phyloP scores from a whole-genome alignment of 2,329 filamentous ascomycete genomes.

The Talaromyces verruculosus region DNA sequence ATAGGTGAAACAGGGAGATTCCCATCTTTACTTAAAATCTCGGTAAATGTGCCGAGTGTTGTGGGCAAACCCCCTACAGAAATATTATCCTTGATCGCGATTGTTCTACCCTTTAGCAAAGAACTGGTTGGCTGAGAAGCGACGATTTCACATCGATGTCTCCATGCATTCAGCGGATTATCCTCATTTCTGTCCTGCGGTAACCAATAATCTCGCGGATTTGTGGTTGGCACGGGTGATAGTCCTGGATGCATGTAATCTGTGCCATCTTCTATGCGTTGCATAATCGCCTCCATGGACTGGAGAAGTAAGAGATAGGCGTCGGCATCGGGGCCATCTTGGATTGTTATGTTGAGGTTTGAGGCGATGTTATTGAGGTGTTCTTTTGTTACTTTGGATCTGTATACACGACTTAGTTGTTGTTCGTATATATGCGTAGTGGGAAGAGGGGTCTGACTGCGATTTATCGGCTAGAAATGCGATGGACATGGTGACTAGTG shows the following conservation, averaged over 20 bases:
- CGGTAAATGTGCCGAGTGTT: conserved; percentile 38
- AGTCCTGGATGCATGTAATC: conserved; percentile 42
- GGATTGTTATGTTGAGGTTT: conserved; percentile 6
- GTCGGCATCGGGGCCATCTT: conserved; percentile 9
- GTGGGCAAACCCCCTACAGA: conserved; percentile 38
- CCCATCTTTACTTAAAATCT: conserved; percentile 30
- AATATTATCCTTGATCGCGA: conserved; percentile 42
- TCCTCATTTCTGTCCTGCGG: conserved; percentile 27
- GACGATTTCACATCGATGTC: conserved; percentile 37
- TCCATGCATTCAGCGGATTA: conserved; percentile 49
- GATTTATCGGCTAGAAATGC: conserved; percentile 10
- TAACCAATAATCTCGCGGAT: conserved; percentile 25
- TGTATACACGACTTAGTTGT: background rate
- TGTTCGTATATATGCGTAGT: background rate
- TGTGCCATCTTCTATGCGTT: conserved; percentile 30
- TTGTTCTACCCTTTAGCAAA: conserved; percentile 31
- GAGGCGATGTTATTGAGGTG: conserved; percentile 3
- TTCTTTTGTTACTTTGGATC: conserved; percentile 9
- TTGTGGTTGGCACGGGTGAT: conserved; percentile 24
- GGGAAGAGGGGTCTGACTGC: conserved; percentile 1
- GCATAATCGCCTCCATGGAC: conserved; percentile 29
- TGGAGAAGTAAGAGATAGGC: conserved; percentile 31
- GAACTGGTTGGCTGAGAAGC: conserved; percentile 27
- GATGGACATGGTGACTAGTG: conserved; percentile 8
- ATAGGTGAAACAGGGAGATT: conserved; percentile 34